Conservation (phyloP, 345 rosid genomes). For the Atalantia buxifolia region DNA sequence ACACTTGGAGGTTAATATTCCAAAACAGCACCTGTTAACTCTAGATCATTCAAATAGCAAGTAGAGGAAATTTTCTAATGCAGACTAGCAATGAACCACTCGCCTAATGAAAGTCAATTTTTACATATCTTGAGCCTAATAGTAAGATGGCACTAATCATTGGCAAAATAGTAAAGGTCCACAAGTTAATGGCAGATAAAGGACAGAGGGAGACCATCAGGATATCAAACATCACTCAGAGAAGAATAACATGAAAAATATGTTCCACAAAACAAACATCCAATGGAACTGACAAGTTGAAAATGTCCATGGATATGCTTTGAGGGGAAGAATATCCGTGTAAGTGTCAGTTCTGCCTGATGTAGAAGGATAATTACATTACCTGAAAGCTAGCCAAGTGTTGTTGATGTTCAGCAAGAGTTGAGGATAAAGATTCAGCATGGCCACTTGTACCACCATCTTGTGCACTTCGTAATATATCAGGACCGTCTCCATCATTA, state of each 20-base stretch:
- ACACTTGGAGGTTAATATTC: background rate
- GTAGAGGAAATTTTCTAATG: background rate
- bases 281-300: background rate
- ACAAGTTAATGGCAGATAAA: background rate
- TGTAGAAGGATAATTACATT: constrained; percentile 1
- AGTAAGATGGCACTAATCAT: background rate
- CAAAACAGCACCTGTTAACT: constrained; percentile 2
- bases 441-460: constrained; percentile 85
- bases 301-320: background rate
- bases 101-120: background rate
- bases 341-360: background rate
- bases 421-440: constrained; percentile 85
- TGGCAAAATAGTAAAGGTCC: background rate
- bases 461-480: constrained; percentile 69
- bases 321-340: background rate
- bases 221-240: background rate
- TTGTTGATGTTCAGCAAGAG: constrained; percentile 94
- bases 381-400: constrained; percentile 99
- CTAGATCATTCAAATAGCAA: background rate
- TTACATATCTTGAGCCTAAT: constrained; percentile 1
- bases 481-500: constrained; percentile 98
- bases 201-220: background rate
- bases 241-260: background rate
- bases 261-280: background rate
- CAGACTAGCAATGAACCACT: background rate